Conservation (phyloP, 139 green algal species). For the Chlamydomonas asymmetrica region DNA sequence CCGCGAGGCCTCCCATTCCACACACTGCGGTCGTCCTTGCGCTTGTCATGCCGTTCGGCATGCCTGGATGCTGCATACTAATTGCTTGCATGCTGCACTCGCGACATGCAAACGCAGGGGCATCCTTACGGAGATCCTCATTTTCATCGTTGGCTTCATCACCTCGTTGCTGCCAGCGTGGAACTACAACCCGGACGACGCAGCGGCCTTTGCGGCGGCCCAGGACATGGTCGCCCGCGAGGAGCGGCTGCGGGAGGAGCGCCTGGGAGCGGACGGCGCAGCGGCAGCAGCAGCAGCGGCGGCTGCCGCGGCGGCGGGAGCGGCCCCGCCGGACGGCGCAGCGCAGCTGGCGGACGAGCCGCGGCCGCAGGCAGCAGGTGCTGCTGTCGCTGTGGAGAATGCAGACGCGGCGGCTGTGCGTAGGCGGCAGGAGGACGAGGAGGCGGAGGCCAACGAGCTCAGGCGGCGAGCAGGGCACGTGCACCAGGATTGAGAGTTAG, state of each 20-base stretch:
- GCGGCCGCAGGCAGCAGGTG: background rate
- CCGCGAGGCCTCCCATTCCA: no score
- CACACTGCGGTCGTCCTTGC: no score
- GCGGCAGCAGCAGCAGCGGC: background rate
- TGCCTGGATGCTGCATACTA: no score
- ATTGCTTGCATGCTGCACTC: background rate
- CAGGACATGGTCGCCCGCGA: slow-evolving; percentile 43
- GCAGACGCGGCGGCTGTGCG: no score
- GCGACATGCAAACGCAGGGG: slow-evolving; percentile 29
- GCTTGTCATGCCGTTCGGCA: no score
- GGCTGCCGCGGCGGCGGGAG: slow-evolving; percentile 4
- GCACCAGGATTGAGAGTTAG: no score
- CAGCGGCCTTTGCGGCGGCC: slow-evolving; percentile 50
- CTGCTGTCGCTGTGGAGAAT: background rate
- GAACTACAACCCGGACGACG: slow-evolving; percentile 76
- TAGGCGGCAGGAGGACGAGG: no score
- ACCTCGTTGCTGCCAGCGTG: slow-evolving; percentile 80
- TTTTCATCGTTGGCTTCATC: slow-evolving; percentile 77
- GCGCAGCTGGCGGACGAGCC: background rate
- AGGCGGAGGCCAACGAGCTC: no score
- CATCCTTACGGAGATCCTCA: slow-evolving; percentile 55
- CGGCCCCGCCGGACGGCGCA: background rate
- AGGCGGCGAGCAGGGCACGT: no score
- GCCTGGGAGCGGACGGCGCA: background rate
- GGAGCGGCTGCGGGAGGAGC: slow-evolving; percentile 22